Evolutionary conservation across 257 asterid species (phyloP).

Genomic region (Rauvolfia tetraphylla): DNA sequence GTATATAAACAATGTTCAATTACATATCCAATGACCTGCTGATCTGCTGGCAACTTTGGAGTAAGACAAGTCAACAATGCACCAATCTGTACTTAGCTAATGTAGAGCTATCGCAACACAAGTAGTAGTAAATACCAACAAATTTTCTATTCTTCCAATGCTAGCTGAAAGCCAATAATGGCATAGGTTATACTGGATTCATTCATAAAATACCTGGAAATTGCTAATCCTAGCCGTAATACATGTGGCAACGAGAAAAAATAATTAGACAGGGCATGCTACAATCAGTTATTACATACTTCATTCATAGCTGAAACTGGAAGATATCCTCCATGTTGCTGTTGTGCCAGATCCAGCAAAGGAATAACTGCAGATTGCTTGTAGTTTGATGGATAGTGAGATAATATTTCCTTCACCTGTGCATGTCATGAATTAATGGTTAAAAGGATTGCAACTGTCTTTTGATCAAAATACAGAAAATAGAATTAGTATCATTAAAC

Average conservation of each 20-base stretch:
- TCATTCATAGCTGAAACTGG: slow-evolving; percentile 98
- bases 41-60: background rate
- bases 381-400: slow-evolving; percentile 91
- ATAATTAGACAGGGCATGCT: slow-evolving; percentile 7
- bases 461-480: background rate
- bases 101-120: background rate
- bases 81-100: background rate
- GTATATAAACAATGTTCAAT: background rate
- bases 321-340: slow-evolving; percentile 98
- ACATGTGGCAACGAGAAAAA: slow-evolving; percentile 12
- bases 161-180: slow-evolving; percentile 3
- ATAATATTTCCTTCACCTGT: slow-evolving; percentile 78
- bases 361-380: slow-evolving; percentile 97
- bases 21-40: background rate
- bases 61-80: background rate
- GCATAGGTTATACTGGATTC: background rate
- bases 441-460: background rate
- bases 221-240: background rate
- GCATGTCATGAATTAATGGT: slow-evolving; percentile 14
- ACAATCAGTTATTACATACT: slow-evolving; percentile 41
- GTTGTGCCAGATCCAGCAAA: slow-evolving; percentile 96
- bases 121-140: background rate
- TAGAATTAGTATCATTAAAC: background rate
- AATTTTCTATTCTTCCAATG: slow-evolving; percentile 1
- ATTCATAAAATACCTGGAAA: background rate